Evolutionary conservation across 768 basidiomycete species (phyloP).

Genomic region (Termitomyces bulborhizus): DNA sequence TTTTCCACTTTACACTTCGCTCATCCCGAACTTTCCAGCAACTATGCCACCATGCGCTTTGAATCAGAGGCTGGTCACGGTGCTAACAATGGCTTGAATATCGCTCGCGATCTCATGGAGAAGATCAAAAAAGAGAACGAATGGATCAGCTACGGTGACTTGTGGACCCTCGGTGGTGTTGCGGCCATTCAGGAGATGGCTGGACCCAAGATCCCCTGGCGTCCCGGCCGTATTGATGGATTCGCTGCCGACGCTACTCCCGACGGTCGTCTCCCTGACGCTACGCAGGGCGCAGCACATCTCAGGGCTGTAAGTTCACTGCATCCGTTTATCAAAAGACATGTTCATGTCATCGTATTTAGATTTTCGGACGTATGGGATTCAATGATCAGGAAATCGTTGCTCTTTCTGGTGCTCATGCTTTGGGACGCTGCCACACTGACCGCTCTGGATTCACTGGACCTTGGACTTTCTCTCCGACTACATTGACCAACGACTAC

Average conservation of each 20-base stretch:
- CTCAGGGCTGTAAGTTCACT: conserved; percentile 57
- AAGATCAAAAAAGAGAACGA: conserved; percentile 81
- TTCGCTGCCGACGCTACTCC: conserved; percentile 68
- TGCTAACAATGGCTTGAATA: conserved; percentile 77
- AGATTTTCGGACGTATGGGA: conserved; percentile 92
- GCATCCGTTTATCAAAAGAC: not conserved
- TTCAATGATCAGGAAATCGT: conserved; percentile 99
- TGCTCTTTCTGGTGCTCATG: conserved; percentile 90
- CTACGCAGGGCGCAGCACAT: conserved; percentile 76
- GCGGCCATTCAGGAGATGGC: conserved; percentile 89
- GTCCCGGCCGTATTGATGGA: conserved; percentile 90
- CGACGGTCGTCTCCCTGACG: conserved; percentile 89
- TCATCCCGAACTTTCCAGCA: conserved; percentile 38
- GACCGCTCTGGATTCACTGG: conserved; percentile 84
- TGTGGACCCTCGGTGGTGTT: conserved; percentile 96
- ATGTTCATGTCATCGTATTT: not conserved
- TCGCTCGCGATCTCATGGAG: conserved; percentile 82
- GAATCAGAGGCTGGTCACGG: conserved; percentile 79
- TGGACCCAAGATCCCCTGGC: conserved; percentile 91
- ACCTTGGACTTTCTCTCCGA: conserved; percentile 95
- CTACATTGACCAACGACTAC: conserved; percentile 81
- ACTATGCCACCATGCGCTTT: conserved; percentile 99
- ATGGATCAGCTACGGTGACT: conserved; percentile 94
- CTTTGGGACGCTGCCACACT: conserved; percentile 90
- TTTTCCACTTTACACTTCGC: not conserved